These are phyloP conservation scores for Monosporascus cannonballus DNA, from an alignment of 2,329 filamentous ascomycete species.

Conservation along the genomic window DNA sequence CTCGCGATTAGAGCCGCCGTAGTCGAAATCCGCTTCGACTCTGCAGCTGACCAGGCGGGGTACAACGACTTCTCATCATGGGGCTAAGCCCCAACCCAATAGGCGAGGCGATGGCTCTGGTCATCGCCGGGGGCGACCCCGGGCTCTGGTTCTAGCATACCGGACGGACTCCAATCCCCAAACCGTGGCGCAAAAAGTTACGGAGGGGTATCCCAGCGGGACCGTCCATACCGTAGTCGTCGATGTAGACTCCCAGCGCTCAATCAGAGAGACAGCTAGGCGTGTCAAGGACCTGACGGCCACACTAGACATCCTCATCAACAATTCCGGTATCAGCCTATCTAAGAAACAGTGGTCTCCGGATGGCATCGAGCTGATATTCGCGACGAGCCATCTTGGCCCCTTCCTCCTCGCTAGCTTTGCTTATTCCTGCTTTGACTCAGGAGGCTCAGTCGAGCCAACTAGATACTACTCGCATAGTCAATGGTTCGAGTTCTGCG, in stretches of 20 bases:
- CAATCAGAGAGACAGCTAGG: conserved; percentile 25
- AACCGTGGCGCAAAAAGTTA: conserved; percentile 18
- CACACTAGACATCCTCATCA: conserved; percentile 33
- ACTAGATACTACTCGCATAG: conserved; percentile 5
- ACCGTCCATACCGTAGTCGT: conserved; percentile 21
- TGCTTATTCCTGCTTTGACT: conserved; percentile 28
- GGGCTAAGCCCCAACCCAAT: conserved; percentile 27
- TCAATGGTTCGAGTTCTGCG: conserved; percentile 8
- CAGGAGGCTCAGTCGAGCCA: conserved; percentile 4
- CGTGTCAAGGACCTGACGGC: conserved; percentile 21
- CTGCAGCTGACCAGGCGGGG: too few species aligned
- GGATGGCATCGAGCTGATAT: conserved; percentile 32
- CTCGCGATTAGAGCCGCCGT: not conserved
- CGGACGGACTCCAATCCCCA: conserved; percentile 28
- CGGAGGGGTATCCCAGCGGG: conserved; percentile 2
- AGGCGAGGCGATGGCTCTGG: conserved; percentile 27
- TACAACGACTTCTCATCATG: too few species aligned
- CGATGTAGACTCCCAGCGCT: conserved; percentile 26
- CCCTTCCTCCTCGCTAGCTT: conserved; percentile 33
- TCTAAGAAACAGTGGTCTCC: conserved; percentile 13
- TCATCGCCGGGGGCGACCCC: conserved; percentile 28
- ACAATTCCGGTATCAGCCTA: conserved; percentile 35
- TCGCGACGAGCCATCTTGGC: conserved; percentile 32
- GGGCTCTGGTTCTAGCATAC: conserved; percentile 32
- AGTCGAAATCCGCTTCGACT: not conserved